Conservation (phyloP, 768 basidiomycete species). For the Phanerochaete sordida region DNA sequence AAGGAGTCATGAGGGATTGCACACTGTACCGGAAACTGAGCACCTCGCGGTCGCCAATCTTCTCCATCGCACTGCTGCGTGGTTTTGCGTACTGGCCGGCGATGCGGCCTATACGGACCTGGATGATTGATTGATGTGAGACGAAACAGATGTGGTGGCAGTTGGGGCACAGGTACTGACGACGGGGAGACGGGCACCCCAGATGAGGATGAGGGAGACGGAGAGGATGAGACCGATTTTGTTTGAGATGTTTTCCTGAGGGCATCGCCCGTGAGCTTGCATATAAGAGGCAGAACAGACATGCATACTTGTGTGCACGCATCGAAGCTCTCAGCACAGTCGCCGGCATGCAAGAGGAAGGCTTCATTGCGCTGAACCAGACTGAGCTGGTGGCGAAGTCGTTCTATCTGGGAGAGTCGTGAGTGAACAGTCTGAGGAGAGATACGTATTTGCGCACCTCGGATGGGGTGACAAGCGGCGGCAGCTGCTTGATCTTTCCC, state of each 20-base stretch:
- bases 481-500: conserved; percentile 71
- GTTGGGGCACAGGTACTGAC: conserved; percentile 42
- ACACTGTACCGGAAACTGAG: conserved; percentile 74
- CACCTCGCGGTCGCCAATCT: conserved; percentile 70
- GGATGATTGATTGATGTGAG: too few species aligned
- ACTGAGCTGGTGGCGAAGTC: conserved; percentile 74
- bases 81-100: conserved; percentile 98
- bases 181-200: conserved; percentile 92
- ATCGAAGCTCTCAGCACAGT: conserved; percentile 95
- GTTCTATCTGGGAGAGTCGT: conserved; percentile 67
- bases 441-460: conserved; percentile 55
- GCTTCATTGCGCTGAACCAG: conserved; percentile 85
- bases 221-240: conserved; percentile 91
- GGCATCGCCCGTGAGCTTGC: background rate
- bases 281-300: conserved; percentile 12
- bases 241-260: conserved; percentile 78
- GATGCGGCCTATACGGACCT: conserved; percentile 86
- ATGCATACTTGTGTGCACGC: conserved; percentile 76
- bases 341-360: conserved; percentile 94
- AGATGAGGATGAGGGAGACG: conserved; percentile 91
- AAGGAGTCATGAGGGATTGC: conserved; percentile 16
- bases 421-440: background rate
- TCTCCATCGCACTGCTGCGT: conserved; percentile 79
- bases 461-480: conserved; percentile 88
- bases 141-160: too few species aligned